Evolutionary conservation across 2,329 filamentous ascomycete species (phyloP), one percentile per base, ranked within the genome.

Genomic region (Nemania diffusa): DNA sequence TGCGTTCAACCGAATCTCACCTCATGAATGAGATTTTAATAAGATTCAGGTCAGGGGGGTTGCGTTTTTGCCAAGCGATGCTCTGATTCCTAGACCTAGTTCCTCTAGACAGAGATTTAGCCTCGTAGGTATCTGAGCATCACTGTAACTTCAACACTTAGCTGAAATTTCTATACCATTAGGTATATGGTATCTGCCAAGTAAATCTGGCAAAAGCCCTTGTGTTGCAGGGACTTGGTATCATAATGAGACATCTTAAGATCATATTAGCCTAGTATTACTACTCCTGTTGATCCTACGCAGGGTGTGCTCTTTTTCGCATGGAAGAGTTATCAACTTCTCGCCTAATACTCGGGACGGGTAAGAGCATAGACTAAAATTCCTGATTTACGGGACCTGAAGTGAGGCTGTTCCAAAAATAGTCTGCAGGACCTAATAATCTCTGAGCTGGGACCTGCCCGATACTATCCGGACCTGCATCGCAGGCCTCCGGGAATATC

Each of bases 401-500:
- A 52, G 52, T 62, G 51, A 53, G 58, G 58, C 37, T 53, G 22
- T 57, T 59, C 64, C 42, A 59, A 67, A 67, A 67, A 55, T 63
- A 63, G 22, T 8, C 20, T 9, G 13, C 9, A 57, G 44, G 40
- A 64, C 7, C 40, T 48, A 22, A 17, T 29, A n/a, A 48, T 59
- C 27, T 13, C 6, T 40, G 61, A 24, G 59, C 59, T 63, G 20
- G 57, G 29, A 63, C 29, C 60, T 67, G 60, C 55, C 27, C 9
- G 55, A 56, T 60, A 67, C 29, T 59, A 56, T 67, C 53, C 60
- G 50, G 64, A 51, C 55, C 59, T 62, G 55, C 59, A 55, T 67
- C 37, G 9, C 48, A 46, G 29, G 32, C 32, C 32, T 59, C 59
- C 64, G 64, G 48, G 40, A 44, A 26, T 56, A 56, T 24, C 48